Conservation (phyloP, 345 rosid genomes). For the Triadica sebifera region DNA sequence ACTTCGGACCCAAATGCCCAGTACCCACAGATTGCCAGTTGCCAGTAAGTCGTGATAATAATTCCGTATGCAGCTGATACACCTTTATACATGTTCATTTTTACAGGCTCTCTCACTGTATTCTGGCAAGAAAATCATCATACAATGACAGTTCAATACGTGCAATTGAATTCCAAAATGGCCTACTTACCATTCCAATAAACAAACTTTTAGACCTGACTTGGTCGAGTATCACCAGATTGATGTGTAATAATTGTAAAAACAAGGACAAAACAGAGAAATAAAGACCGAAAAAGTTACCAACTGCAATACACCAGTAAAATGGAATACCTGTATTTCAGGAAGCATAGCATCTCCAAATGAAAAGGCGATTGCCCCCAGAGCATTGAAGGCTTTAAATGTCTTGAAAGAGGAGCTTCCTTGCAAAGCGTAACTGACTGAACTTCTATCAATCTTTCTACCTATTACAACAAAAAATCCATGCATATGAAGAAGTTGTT, state of each 20-base stretch:
- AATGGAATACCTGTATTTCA: conserved; percentile 46
- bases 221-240: not conserved
- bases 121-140: conserved; percentile 25
- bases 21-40: conserved; percentile 47
- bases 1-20: conserved; percentile 58
- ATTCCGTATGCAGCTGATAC: conserved; percentile 46
- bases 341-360: conserved; percentile 65
- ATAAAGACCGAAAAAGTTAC: not conserved
- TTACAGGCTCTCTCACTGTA: conserved; percentile 45
- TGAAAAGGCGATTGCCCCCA: conserved; percentile 53
- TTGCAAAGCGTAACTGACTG: conserved; percentile 37
- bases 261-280: not conserved
- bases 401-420: conserved; percentile 42
- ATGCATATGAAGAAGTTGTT: not conserved
- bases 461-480: conserved; percentile 27
- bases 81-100: conserved; percentile 48
- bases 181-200: not conserved
- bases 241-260: not conserved
- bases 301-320: too few relatives aligned
- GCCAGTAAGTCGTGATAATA: conserved; percentile 46
- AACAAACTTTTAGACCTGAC: not conserved
- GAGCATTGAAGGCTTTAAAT: conserved; percentile 53
- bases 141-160: not conserved
- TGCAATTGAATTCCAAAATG: not conserved
- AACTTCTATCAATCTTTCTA: conserved; percentile 33